These are phyloP conservation scores for Populus nigra DNA, from an alignment of 345 rosid species.

Conservation along the genomic window DNA sequence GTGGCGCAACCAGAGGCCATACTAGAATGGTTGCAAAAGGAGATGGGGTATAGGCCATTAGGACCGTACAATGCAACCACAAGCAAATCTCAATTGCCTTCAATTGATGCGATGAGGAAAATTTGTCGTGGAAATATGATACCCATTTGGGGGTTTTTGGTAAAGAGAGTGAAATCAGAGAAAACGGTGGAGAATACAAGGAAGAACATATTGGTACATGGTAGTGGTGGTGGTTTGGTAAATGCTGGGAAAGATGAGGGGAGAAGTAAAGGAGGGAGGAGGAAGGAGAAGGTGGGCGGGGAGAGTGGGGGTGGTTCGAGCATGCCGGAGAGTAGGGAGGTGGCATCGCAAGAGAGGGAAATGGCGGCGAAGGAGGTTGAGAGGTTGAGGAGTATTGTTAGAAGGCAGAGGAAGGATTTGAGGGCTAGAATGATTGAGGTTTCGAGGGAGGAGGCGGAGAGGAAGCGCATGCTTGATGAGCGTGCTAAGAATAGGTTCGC, in stretches of 20 bases:
- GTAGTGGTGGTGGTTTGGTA: slow-evolving; percentile 40
- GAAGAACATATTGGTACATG: slow-evolving; percentile 76
- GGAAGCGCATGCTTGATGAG: slow-evolving; percentile 92
- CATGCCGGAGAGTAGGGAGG: slow-evolving; percentile 56
- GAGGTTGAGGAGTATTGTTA: slow-evolving; percentile 66
- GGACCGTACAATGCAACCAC: slow-evolving; percentile 59
- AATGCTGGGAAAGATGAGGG: slow-evolving; percentile 52
- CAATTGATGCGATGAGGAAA: slow-evolving; percentile 62
- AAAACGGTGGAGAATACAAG: slow-evolving; percentile 71
- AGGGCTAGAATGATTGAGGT: slow-evolving; percentile 85
- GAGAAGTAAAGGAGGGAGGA: slow-evolving; percentile 48
- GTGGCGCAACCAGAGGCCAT: slow-evolving; percentile 67
- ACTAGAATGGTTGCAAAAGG: slow-evolving; percentile 80
- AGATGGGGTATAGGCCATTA: slow-evolving; percentile 78
- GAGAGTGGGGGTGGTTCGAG: slow-evolving; percentile 27
- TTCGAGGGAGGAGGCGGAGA: slow-evolving; percentile 85
- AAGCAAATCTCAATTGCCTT: slow-evolving; percentile 55
- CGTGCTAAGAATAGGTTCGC: slow-evolving; percentile 76
- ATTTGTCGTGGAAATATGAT: slow-evolving; percentile 87
- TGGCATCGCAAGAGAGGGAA: slow-evolving; percentile 67
- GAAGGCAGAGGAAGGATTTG: slow-evolving; percentile 84
- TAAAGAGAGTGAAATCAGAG: slow-evolving; percentile 79
- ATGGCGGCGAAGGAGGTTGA: slow-evolving; percentile 72
- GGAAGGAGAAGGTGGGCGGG: slow-evolving; percentile 49
- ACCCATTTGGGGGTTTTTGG: slow-evolving; percentile 64